A percentile compares a stretch with the other conserved stretches of the same genome.
phyloP scores from a whole-genome alignment of 1,284 basidiomycete species.

The Tranzscheliella williamsii region DNA sequence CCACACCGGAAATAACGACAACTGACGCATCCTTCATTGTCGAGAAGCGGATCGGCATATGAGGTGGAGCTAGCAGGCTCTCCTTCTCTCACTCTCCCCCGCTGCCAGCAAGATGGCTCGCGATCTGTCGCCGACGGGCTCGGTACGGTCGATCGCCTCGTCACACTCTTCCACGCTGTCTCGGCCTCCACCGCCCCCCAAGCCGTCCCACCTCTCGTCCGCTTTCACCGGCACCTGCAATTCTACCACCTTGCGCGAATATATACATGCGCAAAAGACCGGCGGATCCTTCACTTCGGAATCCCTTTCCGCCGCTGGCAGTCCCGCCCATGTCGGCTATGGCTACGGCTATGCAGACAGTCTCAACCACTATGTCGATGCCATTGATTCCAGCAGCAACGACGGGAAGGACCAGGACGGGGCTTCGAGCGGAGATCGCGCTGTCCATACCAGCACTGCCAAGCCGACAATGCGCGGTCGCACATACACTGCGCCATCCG shows the following conservation, averaged over 20 bases:
- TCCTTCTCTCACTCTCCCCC: too few species aligned
- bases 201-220: slow-evolving; percentile 44
- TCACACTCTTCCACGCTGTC: slow-evolving; percentile 19
- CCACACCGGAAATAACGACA: too few species aligned
- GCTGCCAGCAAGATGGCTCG: slow-evolving; percentile 3
- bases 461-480: slow-evolving; percentile 13
- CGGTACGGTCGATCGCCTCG: slow-evolving; percentile 12
- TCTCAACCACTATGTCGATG: slow-evolving; percentile 23
- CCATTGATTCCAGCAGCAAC: slow-evolving; percentile 23
- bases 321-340: slow-evolving; percentile 19
- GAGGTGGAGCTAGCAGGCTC: too few species aligned
- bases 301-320: slow-evolving; percentile 14
- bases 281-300: slow-evolving; percentile 26
- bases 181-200: slow-evolving; percentile 40
- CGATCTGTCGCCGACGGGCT: slow-evolving; percentile 7
- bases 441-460: neutral
- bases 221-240: slow-evolving; percentile 48
- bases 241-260: slow-evolving; percentile 43
- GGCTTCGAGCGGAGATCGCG: neutral
- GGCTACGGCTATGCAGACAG: slow-evolving; percentile 22
- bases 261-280: slow-evolving; percentile 41
- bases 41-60: too few species aligned
- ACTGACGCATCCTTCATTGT: too few species aligned
- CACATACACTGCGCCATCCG: slow-evolving; percentile 34
- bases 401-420: neutral